Conservation (phyloP, 202 grass and related monocot genomes). For the Carex sylvatica region DNA sequence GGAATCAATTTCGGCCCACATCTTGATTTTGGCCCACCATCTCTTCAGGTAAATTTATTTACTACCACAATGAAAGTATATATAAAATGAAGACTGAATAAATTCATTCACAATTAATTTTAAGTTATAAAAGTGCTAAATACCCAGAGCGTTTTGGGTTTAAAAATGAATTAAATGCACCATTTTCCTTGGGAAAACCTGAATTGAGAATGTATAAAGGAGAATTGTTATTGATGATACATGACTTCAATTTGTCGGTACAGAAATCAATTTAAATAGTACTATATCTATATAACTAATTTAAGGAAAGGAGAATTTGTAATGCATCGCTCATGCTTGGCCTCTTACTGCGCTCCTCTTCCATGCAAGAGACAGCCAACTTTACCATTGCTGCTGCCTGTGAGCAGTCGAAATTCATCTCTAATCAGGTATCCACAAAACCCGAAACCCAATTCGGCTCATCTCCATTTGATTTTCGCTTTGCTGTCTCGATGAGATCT, state of each 20-base stretch:
- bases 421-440: constrained; percentile 45
- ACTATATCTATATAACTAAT: background rate
- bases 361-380: constrained; percentile 48
- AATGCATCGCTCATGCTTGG: constrained; percentile 48
- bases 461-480: background rate
- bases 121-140: too few relatives aligned
- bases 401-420: constrained; percentile 33
- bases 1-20: too few relatives aligned
- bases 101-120: too few relatives aligned
- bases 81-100: too few relatives aligned
- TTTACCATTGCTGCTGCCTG: constrained; percentile 42
- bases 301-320: constrained; percentile 31
- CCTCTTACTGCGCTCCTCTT: constrained; percentile 50
- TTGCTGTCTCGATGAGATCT: background rate
- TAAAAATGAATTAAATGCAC: too few relatives aligned
- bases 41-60: too few relatives aligned
- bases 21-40: too few relatives aligned
- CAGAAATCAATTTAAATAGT: background rate
- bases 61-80: too few relatives aligned
- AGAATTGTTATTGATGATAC: background rate
- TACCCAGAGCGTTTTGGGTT: too few relatives aligned
- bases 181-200: too few relatives aligned
- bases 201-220: too few relatives aligned
- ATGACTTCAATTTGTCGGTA: background rate
- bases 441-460: constrained; percentile 43